A percentile compares a stretch with the other conserved stretches of the same genome.
Evolutionary conservation across 345 rosid species (phyloP).

Genomic region (Psidium guajava): DNA sequence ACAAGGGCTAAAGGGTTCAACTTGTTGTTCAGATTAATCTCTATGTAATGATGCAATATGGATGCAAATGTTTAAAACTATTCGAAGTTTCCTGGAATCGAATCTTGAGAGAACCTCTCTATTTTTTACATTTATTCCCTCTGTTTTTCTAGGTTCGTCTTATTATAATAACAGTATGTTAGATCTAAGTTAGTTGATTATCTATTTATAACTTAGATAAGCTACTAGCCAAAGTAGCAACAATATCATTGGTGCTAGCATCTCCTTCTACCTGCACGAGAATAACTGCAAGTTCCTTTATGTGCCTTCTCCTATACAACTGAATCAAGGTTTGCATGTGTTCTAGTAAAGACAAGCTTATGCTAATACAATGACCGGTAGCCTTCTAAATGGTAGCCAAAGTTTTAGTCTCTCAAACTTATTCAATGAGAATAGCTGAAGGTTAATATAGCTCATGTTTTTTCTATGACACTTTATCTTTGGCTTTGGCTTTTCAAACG

Average conservation of each 20-base stretch:
- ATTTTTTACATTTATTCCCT: no score
- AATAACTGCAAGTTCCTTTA: neutral
- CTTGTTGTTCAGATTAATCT: no score
- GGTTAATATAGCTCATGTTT: neutral
- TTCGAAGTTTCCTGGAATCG: no score
- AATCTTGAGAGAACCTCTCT: no score
- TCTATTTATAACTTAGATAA: constrained; percentile 16
- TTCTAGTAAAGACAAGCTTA: neutral
- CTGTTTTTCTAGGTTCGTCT: no score
- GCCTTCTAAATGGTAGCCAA: neutral
- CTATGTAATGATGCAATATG: no score
- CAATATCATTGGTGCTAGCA: constrained; percentile 89
- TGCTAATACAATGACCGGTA: neutral
- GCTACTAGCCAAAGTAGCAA: constrained; percentile 88
- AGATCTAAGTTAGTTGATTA: no score
- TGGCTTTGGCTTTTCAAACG: neutral
- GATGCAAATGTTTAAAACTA: no score
- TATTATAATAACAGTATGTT: no score
- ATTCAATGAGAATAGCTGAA: neutral
- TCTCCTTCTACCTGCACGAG: constrained; percentile 86
- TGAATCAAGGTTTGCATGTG: neutral
- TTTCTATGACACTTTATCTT: neutral
- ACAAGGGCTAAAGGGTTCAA: no score
- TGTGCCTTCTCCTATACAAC: neutral
- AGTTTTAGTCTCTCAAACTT: neutral